Evolutionary conservation across 495 filamentous ascomycete genomes (phyloP).

Genomic region (Astrothelium macrocarpum): DNA sequence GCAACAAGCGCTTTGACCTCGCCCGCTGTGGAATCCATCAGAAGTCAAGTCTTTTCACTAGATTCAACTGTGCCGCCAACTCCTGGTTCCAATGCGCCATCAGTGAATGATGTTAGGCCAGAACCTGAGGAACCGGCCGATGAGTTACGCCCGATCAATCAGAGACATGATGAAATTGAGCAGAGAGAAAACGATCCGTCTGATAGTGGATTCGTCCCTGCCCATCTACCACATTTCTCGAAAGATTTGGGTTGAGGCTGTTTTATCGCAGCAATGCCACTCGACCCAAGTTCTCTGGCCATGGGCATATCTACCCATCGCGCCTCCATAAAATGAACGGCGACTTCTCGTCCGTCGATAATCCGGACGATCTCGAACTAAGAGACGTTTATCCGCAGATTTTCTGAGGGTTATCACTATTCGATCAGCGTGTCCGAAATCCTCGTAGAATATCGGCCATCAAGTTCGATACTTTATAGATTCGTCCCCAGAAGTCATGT

Average conservation of each 20-base stretch:
- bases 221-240: not conserved
- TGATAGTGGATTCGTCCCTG: not conserved
- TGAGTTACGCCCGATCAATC: not conserved
- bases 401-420: not conserved
- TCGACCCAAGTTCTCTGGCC: not conserved
- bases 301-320: no score
- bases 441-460: not conserved
- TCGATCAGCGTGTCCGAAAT: not conserved
- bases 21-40: not conserved
- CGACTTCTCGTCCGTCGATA: no score
- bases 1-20: not conserved
- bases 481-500: not conserved
- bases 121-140: not conserved
- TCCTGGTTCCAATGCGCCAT: not conserved
- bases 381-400: not conserved
- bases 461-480: not conserved
- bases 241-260: not conserved
- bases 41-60: conserved; percentile 1
- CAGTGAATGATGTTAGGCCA: not conserved
- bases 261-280: not conserved
- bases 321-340: no score
- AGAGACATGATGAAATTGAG: not conserved
- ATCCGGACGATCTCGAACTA: no score
- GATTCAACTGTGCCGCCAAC: not conserved
- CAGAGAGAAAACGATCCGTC: not conserved